Evolutionary conservation across 306 rosid species (phyloP), one percentile per base, ranked within the genome.

Genomic region (Cyclanthera cordifolia): DNA sequence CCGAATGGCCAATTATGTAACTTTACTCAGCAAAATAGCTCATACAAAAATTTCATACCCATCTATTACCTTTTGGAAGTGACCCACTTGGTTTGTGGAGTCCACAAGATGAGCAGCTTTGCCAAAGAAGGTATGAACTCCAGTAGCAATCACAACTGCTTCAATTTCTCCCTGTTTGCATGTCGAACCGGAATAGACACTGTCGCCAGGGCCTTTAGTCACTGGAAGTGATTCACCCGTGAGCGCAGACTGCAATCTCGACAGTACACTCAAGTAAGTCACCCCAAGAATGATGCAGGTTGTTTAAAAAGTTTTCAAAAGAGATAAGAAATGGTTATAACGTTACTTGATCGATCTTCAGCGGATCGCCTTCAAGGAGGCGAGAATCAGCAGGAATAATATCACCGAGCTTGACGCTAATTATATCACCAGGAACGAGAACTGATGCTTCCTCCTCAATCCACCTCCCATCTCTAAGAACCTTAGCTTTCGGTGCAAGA

Each of bases 91-190:
- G 67, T 83, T 86, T 0, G 96, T 89, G 48, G 71, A 49, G 74
- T 89, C 96, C 47, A 89, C 93, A 75, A 89, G 96, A 76, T 86
- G 96, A 73, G 93, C 96, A 21, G 93, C 96, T 81, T 84, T 90
- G 61, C 95, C 95, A 49, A 87, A 90, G 76, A 90, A 90, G 70
- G 96, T 90, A 78, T 90, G 95, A 76, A 87, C 96, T 59, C 95
- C 95, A 0, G 96, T 90, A 57, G 86, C 95, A 32, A 87, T 82
- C 28, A 90, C 95, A 43, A 90, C 85, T 3, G 95, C 95, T 78
- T 90, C 88, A 71, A 87, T 79, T 76, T 90, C 96, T 65, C 95
- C 96, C 53, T 90, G 96, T 70, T 90, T 87, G 88, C 92, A 90
- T 4, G 96, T 90, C 3, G 95, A 90, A 24, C 95, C 95, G 0